Conservation (phyloP, 805 yeast species). For the Brettanomyces custersianus region DNA sequence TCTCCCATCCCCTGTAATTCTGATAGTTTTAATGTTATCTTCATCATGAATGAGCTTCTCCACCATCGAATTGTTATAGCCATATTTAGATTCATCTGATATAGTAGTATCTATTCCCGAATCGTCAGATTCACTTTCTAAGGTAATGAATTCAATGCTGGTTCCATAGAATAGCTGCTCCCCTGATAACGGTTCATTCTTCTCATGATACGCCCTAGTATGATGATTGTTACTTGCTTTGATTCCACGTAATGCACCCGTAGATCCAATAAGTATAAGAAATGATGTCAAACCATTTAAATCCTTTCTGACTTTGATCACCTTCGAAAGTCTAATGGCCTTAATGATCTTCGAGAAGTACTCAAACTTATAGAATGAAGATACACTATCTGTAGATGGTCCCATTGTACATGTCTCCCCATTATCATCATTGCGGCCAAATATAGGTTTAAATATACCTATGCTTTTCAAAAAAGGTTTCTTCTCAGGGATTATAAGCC, state of each 20-base stretch:
- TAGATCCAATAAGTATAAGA: slow-evolving; percentile 17
- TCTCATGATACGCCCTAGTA: background rate
- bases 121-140: slow-evolving; percentile 14
- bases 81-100: slow-evolving; percentile 5
- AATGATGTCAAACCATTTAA: slow-evolving; percentile 31
- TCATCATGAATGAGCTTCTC: slow-evolving; percentile 26
- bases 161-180: slow-evolving; percentile 18
- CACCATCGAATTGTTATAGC: slow-evolving; percentile 20
- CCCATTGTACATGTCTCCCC: slow-evolving; percentile 2
- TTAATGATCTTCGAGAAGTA: slow-evolving; percentile 38
- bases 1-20: slow-evolving; percentile 20
- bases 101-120: background rate
- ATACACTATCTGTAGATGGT: slow-evolving; percentile 20
- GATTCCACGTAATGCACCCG: background rate
- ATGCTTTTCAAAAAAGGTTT: slow-evolving; percentile 55
- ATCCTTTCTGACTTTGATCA: slow-evolving; percentile 49
- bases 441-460: slow-evolving; percentile 24
- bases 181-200: slow-evolving; percentile 3
- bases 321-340: slow-evolving; percentile 41
- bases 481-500: slow-evolving; percentile 57
- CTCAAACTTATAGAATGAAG: slow-evolving; percentile 42
- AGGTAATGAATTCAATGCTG: slow-evolving; percentile 23
- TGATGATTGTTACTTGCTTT: background rate
- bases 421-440: slow-evolving; percentile 2
- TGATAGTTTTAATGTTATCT: slow-evolving; percentile 21